Evolutionary conservation across 139 green algal species (phyloP), one percentile per base, ranked within the genome.

Genomic region (Coelastrella sp.): DNA sequence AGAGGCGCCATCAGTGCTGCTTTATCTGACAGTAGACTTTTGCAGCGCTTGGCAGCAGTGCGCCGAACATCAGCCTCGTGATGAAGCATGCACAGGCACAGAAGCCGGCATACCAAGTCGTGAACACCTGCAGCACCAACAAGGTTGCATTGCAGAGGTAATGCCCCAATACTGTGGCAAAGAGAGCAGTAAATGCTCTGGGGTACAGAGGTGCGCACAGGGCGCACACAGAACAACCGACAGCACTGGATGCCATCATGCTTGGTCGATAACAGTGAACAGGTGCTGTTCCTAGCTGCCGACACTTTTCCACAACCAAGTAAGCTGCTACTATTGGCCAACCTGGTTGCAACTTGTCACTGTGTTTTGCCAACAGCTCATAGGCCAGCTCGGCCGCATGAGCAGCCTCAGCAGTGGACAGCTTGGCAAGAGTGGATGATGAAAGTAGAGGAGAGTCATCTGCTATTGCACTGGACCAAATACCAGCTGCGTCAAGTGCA

Each of bases 361-460:
- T 49, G 78, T 92, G 79, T 78, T 91, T 78, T 27, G 86, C 25
- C 82, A 94, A 85, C 68, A 94, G 82, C n/a, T 90, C 19, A 7
- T 75, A 70, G 14, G 89, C 91, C 12, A 96, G 82, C 57, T 92
- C 35, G 7, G 88, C 90, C 7, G 87, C 74, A 7, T 25, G 56
- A 1, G 78, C 90, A 0, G 93, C 91, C 5, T 97, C 95, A 7
- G 90, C 93, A 4, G 91, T n/a, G 6, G 95, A 14, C 84, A 97
- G 87, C 90, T 95, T 96, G 63, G 89, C 89, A 0, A 92, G 85
- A 9, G 91, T 93, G 56, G 87, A 78, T 0, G 93, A 76, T 8
- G 89, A 72, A 49, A 98, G 90, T 73, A 98, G 92, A 6, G 91
- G 87, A 8, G 91, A 94, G 75, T 95, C 94, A 56, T 86, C 61